Evolutionary conservation across 768 basidiomycete genomes (phyloP).

Genomic region (Amanita jacksonii): DNA sequence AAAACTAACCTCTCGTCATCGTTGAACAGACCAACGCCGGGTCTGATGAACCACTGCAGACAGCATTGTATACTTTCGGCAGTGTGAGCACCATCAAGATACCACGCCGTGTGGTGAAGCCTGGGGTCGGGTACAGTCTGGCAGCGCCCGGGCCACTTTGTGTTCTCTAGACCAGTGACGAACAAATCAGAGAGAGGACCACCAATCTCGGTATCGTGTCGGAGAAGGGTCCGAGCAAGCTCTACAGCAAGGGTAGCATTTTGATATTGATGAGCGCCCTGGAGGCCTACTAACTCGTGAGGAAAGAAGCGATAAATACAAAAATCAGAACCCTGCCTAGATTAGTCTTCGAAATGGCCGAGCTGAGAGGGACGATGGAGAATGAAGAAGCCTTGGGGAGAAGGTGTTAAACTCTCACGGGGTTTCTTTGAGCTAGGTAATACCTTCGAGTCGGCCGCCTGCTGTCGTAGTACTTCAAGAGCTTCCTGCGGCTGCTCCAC

Average conservation of each 20-base stretch:
- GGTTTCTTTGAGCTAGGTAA: not conserved
- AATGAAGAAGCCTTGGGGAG: conserved; percentile 55
- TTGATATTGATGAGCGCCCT: conserved; percentile 76
- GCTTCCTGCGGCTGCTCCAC: conserved; percentile 54
- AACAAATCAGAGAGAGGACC: conserved; percentile 41
- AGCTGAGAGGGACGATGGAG: conserved; percentile 42
- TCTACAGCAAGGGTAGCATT: conserved; percentile 84
- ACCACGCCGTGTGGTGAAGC: conserved; percentile 58
- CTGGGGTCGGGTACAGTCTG: conserved; percentile 67
- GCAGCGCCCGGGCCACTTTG: conserved; percentile 93
- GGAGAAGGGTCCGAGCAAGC: conserved; percentile 59
- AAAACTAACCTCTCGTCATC: conserved; percentile 9
- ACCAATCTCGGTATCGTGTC: conserved; percentile 19
- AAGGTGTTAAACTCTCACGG: no score
- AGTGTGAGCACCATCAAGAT: conserved; percentile 94
- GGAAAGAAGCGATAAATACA: conserved; percentile 2
- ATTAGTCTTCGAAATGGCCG: conserved; percentile 41
- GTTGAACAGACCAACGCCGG: conserved; percentile 37
- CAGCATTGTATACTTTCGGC: conserved; percentile 82
- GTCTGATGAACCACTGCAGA: conserved; percentile 77
- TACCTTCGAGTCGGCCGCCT: conserved; percentile 62
- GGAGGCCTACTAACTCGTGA: conserved; percentile 63
- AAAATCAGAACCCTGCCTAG: conserved; percentile 39
- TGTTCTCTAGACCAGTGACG: conserved; percentile 49
- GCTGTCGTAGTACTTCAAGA: conserved; percentile 53